Conservation (phyloP, 164 flowering plant species). For the Warburgia ugandensis region DNA sequence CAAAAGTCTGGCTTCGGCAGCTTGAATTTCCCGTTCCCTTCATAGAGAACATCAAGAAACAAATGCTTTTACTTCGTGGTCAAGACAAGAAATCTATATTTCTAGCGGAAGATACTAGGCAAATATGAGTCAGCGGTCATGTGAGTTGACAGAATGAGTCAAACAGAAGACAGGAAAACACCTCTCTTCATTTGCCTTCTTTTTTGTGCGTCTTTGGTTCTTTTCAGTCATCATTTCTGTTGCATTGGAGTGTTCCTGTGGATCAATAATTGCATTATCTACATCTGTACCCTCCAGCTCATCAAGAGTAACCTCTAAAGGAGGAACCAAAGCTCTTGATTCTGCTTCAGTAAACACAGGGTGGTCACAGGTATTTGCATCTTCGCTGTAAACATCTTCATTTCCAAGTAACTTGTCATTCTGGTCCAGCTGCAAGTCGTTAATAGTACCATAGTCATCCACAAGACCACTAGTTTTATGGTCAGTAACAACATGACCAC, state of each 20-base stretch:
- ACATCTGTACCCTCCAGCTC: slow-evolving; percentile 43
- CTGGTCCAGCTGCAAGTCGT: slow-evolving; percentile 8
- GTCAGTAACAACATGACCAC: slow-evolving; percentile 8
- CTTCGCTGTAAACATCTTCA: slow-evolving; percentile 16
- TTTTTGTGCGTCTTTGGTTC: slow-evolving; percentile 41
- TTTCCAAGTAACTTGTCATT: slow-evolving; percentile 6
- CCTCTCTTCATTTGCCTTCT: slow-evolving; percentile 69
- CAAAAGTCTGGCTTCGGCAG: slow-evolving; percentile 75
- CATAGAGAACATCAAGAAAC: neutral
- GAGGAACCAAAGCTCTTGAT: slow-evolving; percentile 69
- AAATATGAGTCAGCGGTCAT: no score
- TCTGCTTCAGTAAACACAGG: slow-evolving; percentile 38
- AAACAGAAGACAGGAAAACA: slow-evolving; percentile 10
- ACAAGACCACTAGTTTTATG: slow-evolving; percentile 16
- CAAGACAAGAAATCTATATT: neutral
- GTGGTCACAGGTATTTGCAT: slow-evolving; percentile 15
- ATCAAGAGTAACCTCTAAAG: slow-evolving; percentile 84
- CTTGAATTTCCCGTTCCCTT: slow-evolving; percentile 79
- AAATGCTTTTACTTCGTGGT: slow-evolving; percentile 1
- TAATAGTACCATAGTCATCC: slow-evolving; percentile 13
- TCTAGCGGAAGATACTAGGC: no score
- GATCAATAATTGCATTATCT: slow-evolving; percentile 17
- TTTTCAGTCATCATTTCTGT: slow-evolving; percentile 25
- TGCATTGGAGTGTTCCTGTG: slow-evolving; percentile 17
- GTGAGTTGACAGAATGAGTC: no score